Percentiles rank a stretch among this genome's conserved stretches.
These are phyloP conservation scores for Avena sativa DNA, from an alignment of 176 grass and related monocot species.

Conservation along the genomic window DNA sequence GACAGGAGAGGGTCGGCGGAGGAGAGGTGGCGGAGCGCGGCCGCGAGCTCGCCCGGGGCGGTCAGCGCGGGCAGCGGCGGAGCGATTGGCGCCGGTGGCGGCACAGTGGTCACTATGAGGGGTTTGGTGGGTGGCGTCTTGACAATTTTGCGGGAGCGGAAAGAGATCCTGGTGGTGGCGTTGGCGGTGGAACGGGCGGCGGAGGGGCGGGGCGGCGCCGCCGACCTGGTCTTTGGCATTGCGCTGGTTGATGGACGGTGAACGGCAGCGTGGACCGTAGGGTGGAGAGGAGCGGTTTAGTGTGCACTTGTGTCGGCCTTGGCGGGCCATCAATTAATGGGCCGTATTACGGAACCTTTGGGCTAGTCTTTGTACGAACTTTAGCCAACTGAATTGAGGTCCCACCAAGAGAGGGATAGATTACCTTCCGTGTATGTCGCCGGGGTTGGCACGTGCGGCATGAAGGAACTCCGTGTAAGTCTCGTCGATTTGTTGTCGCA, in stretches of 20 bases:
- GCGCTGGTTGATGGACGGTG: not conserved
- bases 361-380: not conserved
- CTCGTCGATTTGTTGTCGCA: too few species aligned
- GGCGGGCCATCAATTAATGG: not conserved
- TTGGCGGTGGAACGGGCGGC: not conserved
- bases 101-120: not conserved
- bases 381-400: too few species aligned
- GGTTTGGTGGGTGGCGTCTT: constrained; percentile 31
- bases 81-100: not conserved
- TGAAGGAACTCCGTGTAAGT: too few species aligned
- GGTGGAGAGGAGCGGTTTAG: not conserved
- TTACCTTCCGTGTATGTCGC: too few species aligned
- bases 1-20: constrained; percentile 49
- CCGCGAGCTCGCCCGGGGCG: constrained; percentile 25
- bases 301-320: not conserved
- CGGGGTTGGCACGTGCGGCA: too few species aligned
- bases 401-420: too few species aligned
- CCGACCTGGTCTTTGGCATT: constrained; percentile 13
- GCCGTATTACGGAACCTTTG: too few species aligned
- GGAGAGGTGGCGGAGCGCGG: constrained; percentile 49
- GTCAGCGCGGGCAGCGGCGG: constrained; percentile 36
- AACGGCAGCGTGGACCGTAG: not conserved
- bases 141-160: constrained; percentile 61
- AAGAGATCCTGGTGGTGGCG: constrained; percentile 37
- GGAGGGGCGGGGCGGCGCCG: constrained; percentile 15